A percentile compares a stretch with the other conserved stretches of the same genome.
phyloP scores from a whole-genome alignment of 371 early-diverging fungal genomes.

The Circinella umbellata region DNA sequence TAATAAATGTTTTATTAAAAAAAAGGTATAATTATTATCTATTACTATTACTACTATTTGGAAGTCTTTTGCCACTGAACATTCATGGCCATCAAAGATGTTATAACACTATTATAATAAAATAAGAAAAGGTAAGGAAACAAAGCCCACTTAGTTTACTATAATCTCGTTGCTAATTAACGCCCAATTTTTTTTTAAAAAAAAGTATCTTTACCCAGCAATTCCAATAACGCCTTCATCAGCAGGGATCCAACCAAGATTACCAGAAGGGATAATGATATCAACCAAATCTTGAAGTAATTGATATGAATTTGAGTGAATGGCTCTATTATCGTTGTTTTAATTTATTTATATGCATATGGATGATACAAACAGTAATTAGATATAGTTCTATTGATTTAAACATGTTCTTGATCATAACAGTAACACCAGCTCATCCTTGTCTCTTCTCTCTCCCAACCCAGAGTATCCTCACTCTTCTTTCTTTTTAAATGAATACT shows the following conservation, averaged over 20 bases:
- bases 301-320: conserved; percentile 40
- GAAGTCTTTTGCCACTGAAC: conserved; percentile 51
- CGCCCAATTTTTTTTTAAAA: neutral
- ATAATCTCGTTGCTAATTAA: too few species aligned
- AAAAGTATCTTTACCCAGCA: conserved; percentile 51
- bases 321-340: conserved; percentile 36
- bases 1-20: neutral
- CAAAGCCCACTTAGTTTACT: neutral
- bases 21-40: too few species aligned
- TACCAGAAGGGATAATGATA: conserved; percentile 60
- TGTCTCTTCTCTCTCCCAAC: neutral
- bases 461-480: too few species aligned
- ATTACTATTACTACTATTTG: neutral
- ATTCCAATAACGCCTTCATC: conserved; percentile 70
- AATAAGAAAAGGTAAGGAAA: too few species aligned
- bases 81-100: conserved; percentile 53
- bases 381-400: neutral
- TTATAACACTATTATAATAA: conserved; percentile 41
- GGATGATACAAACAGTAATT: neutral
- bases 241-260: conserved; percentile 53
- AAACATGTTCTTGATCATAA: neutral
- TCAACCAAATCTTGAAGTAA: conserved; percentile 66
- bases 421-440: neutral
- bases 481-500: neutral
- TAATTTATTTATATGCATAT: neutral